Conservation (phyloP, 2,329 filamentous ascomycete species). For the Fusarium sp. region DNA sequence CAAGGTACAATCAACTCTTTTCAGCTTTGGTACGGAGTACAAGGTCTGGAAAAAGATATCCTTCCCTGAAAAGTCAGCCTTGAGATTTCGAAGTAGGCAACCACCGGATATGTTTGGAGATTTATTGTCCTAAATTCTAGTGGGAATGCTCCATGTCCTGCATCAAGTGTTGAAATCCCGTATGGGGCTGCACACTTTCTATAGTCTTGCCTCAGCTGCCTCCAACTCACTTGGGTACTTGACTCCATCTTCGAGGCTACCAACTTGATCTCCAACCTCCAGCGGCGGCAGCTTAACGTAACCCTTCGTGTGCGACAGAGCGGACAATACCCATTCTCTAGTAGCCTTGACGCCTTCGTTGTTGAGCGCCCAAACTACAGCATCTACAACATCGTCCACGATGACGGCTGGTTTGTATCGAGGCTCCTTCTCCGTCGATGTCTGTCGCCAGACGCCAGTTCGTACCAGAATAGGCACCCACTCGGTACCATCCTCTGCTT, state of each 20-base stretch:
- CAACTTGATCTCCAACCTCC: slow-evolving; percentile 10
- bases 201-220: slow-evolving; percentile 32
- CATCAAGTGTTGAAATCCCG: background rate
- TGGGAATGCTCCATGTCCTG: too few relatives aligned
- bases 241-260: background rate
- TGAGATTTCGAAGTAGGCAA: background rate
- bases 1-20: background rate
- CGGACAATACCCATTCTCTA: slow-evolving; percentile 45
- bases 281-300: slow-evolving; percentile 40
- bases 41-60: background rate
- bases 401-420: slow-evolving; percentile 70
- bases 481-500: slow-evolving; percentile 71
- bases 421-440: slow-evolving; percentile 57
- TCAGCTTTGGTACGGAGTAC: background rate
- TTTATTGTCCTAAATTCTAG: background rate
- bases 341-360: slow-evolving; percentile 57
- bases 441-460: slow-evolving; percentile 77
- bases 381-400: slow-evolving; percentile 78
- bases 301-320: slow-evolving; percentile 42
- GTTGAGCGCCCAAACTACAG: slow-evolving; percentile 79
- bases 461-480: slow-evolving; percentile 83
- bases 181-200: background rate
- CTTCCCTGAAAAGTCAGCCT: background rate
- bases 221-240: slow-evolving; percentile 39
- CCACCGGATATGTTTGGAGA: background rate